phyloP scores from a whole-genome alignment of 1,284 basidiomycete species.

The Cutaneotrichosporon arboriforme region DNA sequence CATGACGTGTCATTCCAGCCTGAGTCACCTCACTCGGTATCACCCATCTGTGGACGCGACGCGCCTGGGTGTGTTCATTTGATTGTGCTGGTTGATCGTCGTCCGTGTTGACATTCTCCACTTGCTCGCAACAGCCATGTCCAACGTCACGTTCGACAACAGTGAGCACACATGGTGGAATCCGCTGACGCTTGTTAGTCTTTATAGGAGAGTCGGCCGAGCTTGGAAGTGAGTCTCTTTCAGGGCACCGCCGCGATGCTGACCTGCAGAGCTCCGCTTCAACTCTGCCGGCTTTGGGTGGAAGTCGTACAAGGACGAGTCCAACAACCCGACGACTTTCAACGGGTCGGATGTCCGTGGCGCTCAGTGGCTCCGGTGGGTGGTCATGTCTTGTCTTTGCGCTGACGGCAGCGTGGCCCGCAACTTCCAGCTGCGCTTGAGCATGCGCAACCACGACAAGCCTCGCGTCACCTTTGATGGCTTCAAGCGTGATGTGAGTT shows the following conservation, averaged over 20 bases:
- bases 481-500: slow-evolving; percentile 76
- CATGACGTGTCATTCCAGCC: too few relatives aligned
- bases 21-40: too few relatives aligned
- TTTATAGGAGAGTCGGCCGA: slow-evolving; percentile 69
- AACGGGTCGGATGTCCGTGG: slow-evolving; percentile 72
- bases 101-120: not conserved
- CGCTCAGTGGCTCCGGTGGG: slow-evolving; percentile 70
- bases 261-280: slow-evolving; percentile 72
- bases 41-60: too few relatives aligned
- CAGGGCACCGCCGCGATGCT: not conserved
- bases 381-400: not conserved
- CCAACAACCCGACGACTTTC: slow-evolving; percentile 56
- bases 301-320: slow-evolving; percentile 61
- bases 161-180: slow-evolving; percentile 16
- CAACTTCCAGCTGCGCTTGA: slow-evolving; percentile 81
- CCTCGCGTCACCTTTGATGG: slow-evolving; percentile 79
- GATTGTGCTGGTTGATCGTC: too few relatives aligned
- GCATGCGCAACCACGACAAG: slow-evolving; percentile 57
- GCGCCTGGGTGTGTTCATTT: too few relatives aligned
- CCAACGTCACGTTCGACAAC: slow-evolving; percentile 43
- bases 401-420: slow-evolving; percentile 65
- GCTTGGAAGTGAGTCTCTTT: slow-evolving; percentile 64
- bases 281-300: slow-evolving; percentile 85
- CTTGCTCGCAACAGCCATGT: slow-evolving; percentile 21
- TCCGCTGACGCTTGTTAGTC: slow-evolving; percentile 45